A percentile compares a stretch with the other conserved stretches of the same genome.
Evolutionary conservation across 768 basidiomycete species (phyloP).

Genomic region (Exidia glandulosa): DNA sequence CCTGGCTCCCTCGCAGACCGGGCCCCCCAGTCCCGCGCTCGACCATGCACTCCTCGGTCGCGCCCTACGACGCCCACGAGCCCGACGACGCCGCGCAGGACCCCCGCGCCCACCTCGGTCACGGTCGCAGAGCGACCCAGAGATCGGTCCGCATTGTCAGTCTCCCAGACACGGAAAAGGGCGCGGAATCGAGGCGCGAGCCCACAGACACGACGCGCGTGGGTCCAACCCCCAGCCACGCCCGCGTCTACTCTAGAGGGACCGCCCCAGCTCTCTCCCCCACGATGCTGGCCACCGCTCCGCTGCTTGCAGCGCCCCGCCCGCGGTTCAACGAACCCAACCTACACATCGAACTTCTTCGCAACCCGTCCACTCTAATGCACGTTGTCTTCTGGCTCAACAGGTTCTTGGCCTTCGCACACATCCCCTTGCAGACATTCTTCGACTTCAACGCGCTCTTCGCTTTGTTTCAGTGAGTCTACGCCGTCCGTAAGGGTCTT

Average conservation of each 20-base stretch:
- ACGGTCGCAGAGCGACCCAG: conserved; percentile 70
- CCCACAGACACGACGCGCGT: conserved; percentile 34
- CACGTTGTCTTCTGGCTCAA: conserved; percentile 57
- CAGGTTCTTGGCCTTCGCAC: conserved; percentile 60
- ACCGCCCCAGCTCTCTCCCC: conserved; percentile 33
- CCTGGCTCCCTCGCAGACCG: conserved; percentile 74
- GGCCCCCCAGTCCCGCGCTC: conserved; percentile 66
- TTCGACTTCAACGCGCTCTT: conserved; percentile 86
- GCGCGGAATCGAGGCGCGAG: neutral
- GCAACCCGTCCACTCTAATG: conserved; percentile 43
- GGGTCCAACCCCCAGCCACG: conserved; percentile 17
- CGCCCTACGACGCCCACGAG: conserved; percentile 5
- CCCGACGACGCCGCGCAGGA: neutral
- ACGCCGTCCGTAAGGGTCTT: conserved; percentile 2
- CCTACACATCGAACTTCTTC: conserved; percentile 57
- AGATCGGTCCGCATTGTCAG: conserved; percentile 76
- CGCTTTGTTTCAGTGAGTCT: conserved; percentile 69
- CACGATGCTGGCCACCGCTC: conserved; percentile 31
- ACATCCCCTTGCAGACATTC: conserved; percentile 67
- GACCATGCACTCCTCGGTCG: conserved; percentile 21
- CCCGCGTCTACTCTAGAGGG: conserved; percentile 51
- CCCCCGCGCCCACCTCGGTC: conserved; percentile 20
- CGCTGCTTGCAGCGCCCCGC: conserved; percentile 10
- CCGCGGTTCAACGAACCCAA: conserved; percentile 59
- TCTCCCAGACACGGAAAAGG: conserved; percentile 4